Conservation (phyloP, 2,329 filamentous ascomycete genomes). For the Tolypocladium pustulatum region DNA sequence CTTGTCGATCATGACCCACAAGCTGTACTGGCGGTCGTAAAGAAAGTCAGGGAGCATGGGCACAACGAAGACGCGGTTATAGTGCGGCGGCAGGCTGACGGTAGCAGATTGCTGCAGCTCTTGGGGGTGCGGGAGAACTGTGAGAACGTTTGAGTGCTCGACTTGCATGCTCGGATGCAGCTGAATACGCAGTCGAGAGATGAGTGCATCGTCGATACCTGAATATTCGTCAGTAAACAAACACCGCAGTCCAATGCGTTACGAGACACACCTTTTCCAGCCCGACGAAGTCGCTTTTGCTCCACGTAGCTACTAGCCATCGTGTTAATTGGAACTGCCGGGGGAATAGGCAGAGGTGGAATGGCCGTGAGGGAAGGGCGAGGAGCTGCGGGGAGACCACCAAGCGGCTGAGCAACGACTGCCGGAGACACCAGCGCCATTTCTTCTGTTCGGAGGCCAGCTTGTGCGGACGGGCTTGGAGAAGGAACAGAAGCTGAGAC, state of each 20-base stretch:
- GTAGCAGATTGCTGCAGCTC: constrained; percentile 64
- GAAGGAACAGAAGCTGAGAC: constrained; percentile 27
- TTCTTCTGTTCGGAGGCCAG: constrained; percentile 26
- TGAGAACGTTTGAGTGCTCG: constrained; percentile 50
- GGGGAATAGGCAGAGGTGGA: background rate
- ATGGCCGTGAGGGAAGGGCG: background rate
- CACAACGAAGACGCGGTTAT: constrained; percentile 62
- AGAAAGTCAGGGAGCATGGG: constrained; percentile 54
- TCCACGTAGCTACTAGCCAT: constrained; percentile 22
- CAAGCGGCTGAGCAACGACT: constrained; percentile 8
- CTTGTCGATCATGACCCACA: constrained; percentile 64
- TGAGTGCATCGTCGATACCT: constrained; percentile 51
- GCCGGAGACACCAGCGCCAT: constrained; percentile 15
- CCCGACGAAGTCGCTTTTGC: constrained; percentile 24
- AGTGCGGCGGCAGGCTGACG: constrained; percentile 54
- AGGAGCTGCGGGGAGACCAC: constrained; percentile 1
- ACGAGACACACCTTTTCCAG: constrained; percentile 29
- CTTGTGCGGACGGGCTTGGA: constrained; percentile 31
- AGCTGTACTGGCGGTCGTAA: constrained; percentile 59
- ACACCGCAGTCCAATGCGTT: background rate
- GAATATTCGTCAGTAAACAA: constrained; percentile 10
- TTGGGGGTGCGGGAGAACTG: constrained; percentile 53
- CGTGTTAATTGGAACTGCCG: constrained; percentile 12
- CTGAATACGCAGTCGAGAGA: constrained; percentile 54
- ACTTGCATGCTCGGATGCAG: constrained; percentile 58